Conservation (phyloP, 768 basidiomycete species). For the Heimioporus sp. region DNA sequence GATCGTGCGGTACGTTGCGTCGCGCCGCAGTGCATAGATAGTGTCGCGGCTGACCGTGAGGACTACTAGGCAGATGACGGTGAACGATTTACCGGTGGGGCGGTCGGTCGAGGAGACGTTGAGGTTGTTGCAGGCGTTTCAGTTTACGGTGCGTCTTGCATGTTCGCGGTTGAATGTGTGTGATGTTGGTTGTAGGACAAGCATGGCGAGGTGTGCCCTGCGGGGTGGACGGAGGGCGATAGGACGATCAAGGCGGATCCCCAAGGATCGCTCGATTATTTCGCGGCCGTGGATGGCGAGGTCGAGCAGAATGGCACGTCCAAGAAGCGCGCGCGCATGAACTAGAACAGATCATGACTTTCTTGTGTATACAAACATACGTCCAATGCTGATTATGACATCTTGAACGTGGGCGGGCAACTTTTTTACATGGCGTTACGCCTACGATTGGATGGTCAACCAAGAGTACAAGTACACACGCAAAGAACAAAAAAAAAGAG, state of each 20-base stretch:
- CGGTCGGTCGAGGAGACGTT: constrained; percentile 92
- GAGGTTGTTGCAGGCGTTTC: constrained; percentile 91
- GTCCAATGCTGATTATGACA: no score
- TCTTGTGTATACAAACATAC: no score
- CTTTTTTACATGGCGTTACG: no score
- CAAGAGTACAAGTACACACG: background rate
- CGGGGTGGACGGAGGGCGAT: constrained; percentile 80
- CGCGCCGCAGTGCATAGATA: no score
- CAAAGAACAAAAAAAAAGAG: background rate
- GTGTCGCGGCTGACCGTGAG: background rate
- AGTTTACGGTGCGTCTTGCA: constrained; percentile 62
- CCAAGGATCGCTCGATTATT: constrained; percentile 71
- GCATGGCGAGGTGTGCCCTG: constrained; percentile 92
- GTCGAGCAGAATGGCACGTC: constrained; percentile 37
- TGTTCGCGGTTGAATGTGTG: background rate
- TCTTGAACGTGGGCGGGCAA: no score
- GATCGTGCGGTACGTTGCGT: constrained; percentile 58
- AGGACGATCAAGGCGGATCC: constrained; percentile 85
- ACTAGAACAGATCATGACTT: constrained; percentile 26
- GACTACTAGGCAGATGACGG: constrained; percentile 74
- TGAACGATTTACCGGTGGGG: constrained; percentile 94
- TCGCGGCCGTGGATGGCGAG: constrained; percentile 35
- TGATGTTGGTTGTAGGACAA: constrained; percentile 47
- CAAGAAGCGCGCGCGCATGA: constrained; percentile 60
- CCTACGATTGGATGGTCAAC: background rate